Base-by-base conservation (phyloP, 106 monocot species). In the Dioscorea zingiberensis region DNA sequence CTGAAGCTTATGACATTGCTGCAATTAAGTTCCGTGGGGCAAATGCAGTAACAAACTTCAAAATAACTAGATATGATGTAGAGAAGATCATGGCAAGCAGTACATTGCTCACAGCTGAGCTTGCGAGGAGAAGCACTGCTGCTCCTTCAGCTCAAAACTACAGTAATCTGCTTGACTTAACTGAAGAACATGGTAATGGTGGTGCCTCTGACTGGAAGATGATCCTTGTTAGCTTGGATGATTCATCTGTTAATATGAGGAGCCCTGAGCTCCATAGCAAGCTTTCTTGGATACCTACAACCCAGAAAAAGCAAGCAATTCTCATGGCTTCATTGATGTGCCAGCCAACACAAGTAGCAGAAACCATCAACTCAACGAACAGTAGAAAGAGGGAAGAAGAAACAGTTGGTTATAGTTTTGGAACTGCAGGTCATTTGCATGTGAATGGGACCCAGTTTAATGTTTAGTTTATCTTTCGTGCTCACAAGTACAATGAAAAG, bases 11-110 rank as follows among this genome's bases (percentile, higher is more conserved):
- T 30, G 94, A 94, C 62, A 55, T 94, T 11, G 94, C 94, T 7
- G 94, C 94, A 3, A 94, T 94, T 18, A 94, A 94, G 70, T 94
- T 94, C 63, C 84, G 94, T 15, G 94, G 90, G 24, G 74, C 69
- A 32, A 94, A 76, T 32, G 90, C 90, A 0, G 90, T 94, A 8
- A 94, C 94, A 13, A 94, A 94, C 82, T 94, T 94, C 51, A 87
- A 94, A 59, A 94, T 94, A 44, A 87, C 84, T 7, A 72, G 87
- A 76, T 94, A 94, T 55, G 82, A 90, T 55, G 94, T 94, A 0
- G 90, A 87, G 24, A 86, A 73, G 48, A 94, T 94, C 59, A 81
- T 83, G 58, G 81, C 84, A 13, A 90, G 87, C 26, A 80, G 65
- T 23, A 82, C 84, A 15, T 68, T 94, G 25, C 84, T 94, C 7